phyloP scores from a whole-genome alignment of 495 filamentous ascomycete genomes.

The Thermothielavioides terrestris region DNA sequence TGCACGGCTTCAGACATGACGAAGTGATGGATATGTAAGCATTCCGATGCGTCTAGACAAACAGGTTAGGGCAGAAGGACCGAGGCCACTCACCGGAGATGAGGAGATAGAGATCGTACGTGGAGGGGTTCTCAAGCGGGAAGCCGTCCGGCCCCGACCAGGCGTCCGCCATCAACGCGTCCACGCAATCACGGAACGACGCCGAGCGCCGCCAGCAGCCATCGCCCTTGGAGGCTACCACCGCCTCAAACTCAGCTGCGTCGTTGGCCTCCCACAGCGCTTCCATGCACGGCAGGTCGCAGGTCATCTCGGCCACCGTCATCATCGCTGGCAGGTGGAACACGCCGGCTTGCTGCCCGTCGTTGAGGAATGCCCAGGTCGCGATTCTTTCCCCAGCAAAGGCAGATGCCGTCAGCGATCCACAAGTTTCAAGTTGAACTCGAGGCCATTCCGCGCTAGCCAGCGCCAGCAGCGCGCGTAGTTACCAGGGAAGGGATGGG shows the following conservation, averaged over 20 bases:
- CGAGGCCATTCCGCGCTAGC: no score
- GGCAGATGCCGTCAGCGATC: background rate
- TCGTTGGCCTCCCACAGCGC: conserved; percentile 10
- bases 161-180: conserved; percentile 1
- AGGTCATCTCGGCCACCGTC: conserved; percentile 5
- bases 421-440: no score
- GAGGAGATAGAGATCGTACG: background rate
- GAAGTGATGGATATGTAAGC: no score
- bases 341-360: conserved; percentile 14
- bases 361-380: background rate
- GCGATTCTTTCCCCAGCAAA: background rate
- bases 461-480: no score
- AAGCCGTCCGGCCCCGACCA: background rate
- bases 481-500: background rate
- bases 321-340: background rate
- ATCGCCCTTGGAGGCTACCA: background rate
- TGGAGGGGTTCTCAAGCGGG: background rate
- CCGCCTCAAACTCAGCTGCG: background rate
- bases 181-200: background rate
- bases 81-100: background rate
- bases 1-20: background rate
- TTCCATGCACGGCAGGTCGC: conserved; percentile 1
- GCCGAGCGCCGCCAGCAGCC: conserved; percentile 2
- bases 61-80: no score
- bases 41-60: no score